A percentile compares a stretch with the other conserved stretches of the same genome.
Evolutionary conservation across 148 eudicot genomes (phyloP).

Genomic region (Pharnaceum exiguum): DNA sequence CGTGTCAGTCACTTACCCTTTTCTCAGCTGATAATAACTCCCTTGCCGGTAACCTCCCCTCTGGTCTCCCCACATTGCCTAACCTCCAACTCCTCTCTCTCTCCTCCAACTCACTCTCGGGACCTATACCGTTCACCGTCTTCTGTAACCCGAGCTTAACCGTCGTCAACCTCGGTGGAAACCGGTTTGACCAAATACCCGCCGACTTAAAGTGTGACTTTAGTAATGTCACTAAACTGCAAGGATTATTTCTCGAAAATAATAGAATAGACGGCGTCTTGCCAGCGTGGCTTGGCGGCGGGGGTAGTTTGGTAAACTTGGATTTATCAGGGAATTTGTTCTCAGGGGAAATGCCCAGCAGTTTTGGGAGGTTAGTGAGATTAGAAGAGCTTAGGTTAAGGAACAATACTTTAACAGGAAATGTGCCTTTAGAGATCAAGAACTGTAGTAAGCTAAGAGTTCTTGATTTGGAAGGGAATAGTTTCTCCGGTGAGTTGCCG

Average conservation of each 20-base stretch:
- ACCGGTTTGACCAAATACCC: too few species aligned
- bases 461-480: constrained; percentile 57
- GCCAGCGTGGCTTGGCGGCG: constrained; percentile 48
- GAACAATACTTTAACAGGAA: constrained; percentile 59
- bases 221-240: constrained; percentile 18
- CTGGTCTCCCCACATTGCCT: constrained; percentile 26
- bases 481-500: constrained; percentile 46
- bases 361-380: constrained; percentile 32
- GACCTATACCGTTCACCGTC: constrained; percentile 39
- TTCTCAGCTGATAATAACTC: too few species aligned
- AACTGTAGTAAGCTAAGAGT: constrained; percentile 39
- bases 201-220: constrained; percentile 20
- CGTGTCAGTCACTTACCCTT: too few species aligned
- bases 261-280: constrained; percentile 49
- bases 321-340: constrained; percentile 61
- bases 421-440: constrained; percentile 41
- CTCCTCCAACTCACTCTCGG: constrained; percentile 23
- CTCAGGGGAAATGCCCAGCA: constrained; percentile 35
- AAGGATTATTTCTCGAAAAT: constrained; percentile 46
- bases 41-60: too few species aligned
- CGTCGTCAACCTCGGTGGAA: constrained; percentile 48
- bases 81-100: constrained; percentile 38
- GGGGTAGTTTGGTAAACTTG: constrained; percentile 30
- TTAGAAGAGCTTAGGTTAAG: constrained; percentile 54
- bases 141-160: constrained; percentile 50